These are phyloP conservation scores for Arthroderma sp. DNA, from an alignment of 2,329 filamentous ascomycete species.

Conservation along the genomic window DNA sequence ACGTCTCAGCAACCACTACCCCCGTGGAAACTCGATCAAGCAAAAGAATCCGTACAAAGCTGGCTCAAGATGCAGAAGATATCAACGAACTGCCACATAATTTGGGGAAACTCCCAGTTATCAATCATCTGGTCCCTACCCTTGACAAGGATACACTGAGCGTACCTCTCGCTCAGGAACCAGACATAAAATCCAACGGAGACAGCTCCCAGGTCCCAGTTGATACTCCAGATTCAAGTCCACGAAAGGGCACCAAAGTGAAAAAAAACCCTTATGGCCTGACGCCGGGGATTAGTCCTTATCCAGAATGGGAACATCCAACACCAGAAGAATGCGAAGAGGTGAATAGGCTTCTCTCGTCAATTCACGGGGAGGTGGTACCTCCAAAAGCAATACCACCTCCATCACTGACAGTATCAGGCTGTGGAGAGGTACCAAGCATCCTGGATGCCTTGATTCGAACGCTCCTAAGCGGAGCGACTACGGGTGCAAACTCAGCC, in stretches of 20 bases:
- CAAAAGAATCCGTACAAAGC: no score
- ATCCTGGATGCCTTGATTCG: constrained; percentile 52
- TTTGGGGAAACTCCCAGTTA: constrained; percentile 8
- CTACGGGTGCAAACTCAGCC: constrained; percentile 48
- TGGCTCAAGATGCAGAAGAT: constrained; percentile 6
- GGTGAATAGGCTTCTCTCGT: constrained; percentile 52
- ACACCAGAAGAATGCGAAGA: constrained; percentile 56
- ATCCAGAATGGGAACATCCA: constrained; percentile 52
- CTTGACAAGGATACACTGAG: not conserved
- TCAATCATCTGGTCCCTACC: not conserved
- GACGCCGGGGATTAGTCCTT: constrained; percentile 47
- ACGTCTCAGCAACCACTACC: no score
- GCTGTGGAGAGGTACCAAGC: constrained; percentile 54
- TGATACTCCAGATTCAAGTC: constrained; percentile 1
- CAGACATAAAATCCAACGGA: not conserved
- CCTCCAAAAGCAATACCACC: constrained; percentile 55
- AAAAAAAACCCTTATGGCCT: constrained; percentile 34
- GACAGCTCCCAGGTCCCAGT: not conserved
- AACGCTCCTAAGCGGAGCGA: constrained; percentile 49
- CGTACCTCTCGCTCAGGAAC: not conserved
- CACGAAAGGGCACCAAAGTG: not conserved
- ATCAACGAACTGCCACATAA: constrained; percentile 16
- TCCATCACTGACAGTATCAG: constrained; percentile 58
- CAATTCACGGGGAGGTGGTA: constrained; percentile 51
- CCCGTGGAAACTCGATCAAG: no score